These are phyloP conservation scores for Eimeria brunetti DNA, from an alignment of 169 alveolate species.

Conservation along the genomic window DNA sequence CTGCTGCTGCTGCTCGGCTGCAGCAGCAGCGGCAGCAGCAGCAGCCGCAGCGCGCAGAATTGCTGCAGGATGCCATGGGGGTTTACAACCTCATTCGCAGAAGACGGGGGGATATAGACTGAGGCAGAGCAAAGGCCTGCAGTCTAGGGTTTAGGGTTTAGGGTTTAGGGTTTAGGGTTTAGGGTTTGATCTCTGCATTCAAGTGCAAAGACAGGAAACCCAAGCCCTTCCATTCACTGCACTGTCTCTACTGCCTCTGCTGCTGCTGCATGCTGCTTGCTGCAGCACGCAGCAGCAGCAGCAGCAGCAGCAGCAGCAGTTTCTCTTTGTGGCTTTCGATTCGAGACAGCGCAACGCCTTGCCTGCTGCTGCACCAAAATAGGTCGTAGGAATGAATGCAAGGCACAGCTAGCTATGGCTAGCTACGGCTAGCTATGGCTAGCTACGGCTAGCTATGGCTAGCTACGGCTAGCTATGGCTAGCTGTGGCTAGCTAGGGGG, in stretches of 20 bases:
- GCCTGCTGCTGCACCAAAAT: background rate
- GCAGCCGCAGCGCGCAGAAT: constrained; percentile 6
- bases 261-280: background rate
- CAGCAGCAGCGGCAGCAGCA: constrained; percentile 50
- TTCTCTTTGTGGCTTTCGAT: background rate
- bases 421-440: no score
- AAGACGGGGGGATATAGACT: constrained; percentile 2
- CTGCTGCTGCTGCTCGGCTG: constrained; percentile 46
- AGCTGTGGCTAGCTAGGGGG: constrained; percentile 9
- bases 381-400: background rate
- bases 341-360: background rate
- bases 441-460: no score
- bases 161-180: background rate
- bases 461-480: no score
- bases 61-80: constrained; percentile 33
- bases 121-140: background rate
- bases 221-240: background rate
- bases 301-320: background rate
- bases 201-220: background rate
- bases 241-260: background rate
- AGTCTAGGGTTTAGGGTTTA: background rate
- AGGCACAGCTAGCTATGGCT: no score
- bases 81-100: constrained; percentile 16
- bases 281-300: background rate
- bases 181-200: background rate